Conservation (phyloP, 345 rosid genomes). For the Hibiscus syriacus region DNA sequence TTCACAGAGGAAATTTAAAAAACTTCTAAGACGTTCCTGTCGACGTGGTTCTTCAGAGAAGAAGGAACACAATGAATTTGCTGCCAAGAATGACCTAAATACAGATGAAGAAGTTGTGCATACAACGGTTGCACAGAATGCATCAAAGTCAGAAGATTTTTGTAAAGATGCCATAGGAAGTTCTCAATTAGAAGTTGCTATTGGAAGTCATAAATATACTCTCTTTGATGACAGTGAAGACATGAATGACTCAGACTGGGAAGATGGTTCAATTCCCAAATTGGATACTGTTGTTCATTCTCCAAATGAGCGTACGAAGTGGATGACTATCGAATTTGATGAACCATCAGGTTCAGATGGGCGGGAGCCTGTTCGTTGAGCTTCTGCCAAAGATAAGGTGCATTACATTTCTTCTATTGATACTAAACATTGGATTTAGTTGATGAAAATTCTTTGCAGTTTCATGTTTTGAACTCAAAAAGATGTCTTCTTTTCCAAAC, state of each 20-base stretch:
- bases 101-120: slow-evolving; percentile 24
- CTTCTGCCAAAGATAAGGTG: slow-evolving; percentile 87
- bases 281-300: slow-evolving; percentile 15
- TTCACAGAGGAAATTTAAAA: slow-evolving; percentile 37
- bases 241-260: slow-evolving; percentile 84
- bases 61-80: slow-evolving; percentile 22
- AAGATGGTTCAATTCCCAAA: slow-evolving; percentile 57
- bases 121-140: slow-evolving; percentile 24
- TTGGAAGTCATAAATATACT: slow-evolving; percentile 10
- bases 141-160: slow-evolving; percentile 23
- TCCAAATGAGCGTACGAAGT: slow-evolving; percentile 19
- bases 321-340: slow-evolving; percentile 56
- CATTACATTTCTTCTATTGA: slow-evolving; percentile 9
- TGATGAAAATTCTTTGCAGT: slow-evolving; percentile 1
- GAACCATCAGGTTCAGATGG: slow-evolving; percentile 42
- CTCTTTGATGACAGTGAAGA: slow-evolving; percentile 30
- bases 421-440: neutral
- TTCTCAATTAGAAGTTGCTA: slow-evolving; percentile 12
- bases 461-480: slow-evolving; percentile 10
- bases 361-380: slow-evolving; percentile 50
- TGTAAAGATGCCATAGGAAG: slow-evolving; percentile 6
- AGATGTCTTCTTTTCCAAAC: slow-evolving; percentile 10
- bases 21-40: slow-evolving; percentile 24
- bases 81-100: slow-evolving; percentile 16
- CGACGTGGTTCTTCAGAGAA: slow-evolving; percentile 18